These are phyloP conservation scores for Yarrowia sp. DNA, from an alignment of 805 yeast genomes.

Conservation along the genomic window DNA sequence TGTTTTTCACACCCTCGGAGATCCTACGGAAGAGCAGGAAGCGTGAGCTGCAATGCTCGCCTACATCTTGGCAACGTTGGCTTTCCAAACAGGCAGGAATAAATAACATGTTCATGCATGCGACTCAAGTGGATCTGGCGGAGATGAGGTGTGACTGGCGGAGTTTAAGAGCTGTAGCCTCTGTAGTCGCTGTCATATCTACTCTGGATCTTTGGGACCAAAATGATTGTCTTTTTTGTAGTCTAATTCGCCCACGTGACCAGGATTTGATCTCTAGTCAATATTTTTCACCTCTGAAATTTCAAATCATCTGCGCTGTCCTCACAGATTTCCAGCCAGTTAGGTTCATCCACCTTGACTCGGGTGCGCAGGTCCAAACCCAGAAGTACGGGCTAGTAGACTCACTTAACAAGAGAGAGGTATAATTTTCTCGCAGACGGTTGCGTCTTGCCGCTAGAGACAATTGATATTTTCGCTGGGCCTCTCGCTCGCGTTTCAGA, in stretches of 20 bases:
- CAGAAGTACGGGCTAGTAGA: not conserved
- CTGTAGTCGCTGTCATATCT: not conserved
- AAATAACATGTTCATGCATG: conserved; percentile 12
- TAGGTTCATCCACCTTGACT: conserved; percentile 17
- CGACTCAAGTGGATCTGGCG: conserved; percentile 5
- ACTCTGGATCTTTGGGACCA: too few relatives aligned
- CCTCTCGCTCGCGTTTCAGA: not conserved
- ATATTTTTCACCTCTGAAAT: not conserved
- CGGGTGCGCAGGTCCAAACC: conserved; percentile 38
- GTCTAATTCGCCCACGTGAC: conserved; percentile 5
- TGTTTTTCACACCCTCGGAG: conserved; percentile 14
- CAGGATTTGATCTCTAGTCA: not conserved
- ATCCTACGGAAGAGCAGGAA: conserved; percentile 18
- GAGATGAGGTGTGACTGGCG: not conserved
- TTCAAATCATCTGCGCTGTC: not conserved
- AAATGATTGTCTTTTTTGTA: too few relatives aligned
- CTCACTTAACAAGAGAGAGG: not conserved
- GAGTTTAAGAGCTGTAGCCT: not conserved
- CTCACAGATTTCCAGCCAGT: conserved; percentile 7
- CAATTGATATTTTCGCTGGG: not conserved
- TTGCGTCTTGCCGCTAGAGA: too few relatives aligned
- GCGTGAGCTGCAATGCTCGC: conserved; percentile 25
- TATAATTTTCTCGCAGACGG: not conserved
- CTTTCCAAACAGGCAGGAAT: conserved; percentile 5
- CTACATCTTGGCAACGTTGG: conserved; percentile 30